Evolutionary conservation across 2,329 filamentous ascomycete genomes (phyloP).

Genomic region (Apiospora arundinis): DNA sequence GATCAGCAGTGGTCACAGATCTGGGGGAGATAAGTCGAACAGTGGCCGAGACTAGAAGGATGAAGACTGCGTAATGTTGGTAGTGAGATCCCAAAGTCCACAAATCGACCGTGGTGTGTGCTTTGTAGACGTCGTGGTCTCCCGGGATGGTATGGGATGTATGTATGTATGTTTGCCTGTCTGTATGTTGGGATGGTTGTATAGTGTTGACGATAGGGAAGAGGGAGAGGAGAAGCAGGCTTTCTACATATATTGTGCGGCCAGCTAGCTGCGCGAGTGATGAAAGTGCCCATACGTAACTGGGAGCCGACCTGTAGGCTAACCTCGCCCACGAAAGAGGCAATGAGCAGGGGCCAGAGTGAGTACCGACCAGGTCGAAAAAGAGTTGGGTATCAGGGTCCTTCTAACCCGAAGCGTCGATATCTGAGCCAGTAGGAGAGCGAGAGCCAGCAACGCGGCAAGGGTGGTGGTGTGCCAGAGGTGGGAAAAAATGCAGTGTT

Average conservation of each 20-base stretch:
- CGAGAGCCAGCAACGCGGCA: constrained; percentile 17
- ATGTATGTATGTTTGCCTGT: neutral
- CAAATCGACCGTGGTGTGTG: constrained; percentile 17
- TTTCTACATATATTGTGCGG: constrained; percentile 12
- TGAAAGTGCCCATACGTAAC: constrained; percentile 17
- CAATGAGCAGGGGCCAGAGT: constrained; percentile 7
- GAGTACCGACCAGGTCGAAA: constrained; percentile 20
- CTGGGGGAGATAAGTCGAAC: constrained; percentile 21
- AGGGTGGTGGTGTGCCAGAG: constrained; percentile 12
- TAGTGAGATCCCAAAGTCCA: constrained; percentile 18
- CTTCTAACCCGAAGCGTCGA: constrained; percentile 18
- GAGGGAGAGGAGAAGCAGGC: constrained; percentile 16
- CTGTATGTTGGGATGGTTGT: constrained; percentile 2
- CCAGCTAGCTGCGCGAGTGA: constrained; percentile 7
- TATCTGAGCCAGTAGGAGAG: constrained; percentile 17
- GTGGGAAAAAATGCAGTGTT: neutral
- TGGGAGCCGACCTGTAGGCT: constrained; percentile 17
- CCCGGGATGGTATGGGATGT: neutral
- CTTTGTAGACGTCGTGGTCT: constrained; percentile 1
- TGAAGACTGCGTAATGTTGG: constrained; percentile 22
- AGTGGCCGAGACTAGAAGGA: constrained; percentile 25
- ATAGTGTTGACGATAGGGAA: constrained; percentile 17
- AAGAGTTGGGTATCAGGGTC: constrained; percentile 19
- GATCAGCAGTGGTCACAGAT: constrained; percentile 43
- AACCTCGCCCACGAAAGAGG: constrained; percentile 9